Evolutionary conservation across 2,329 filamentous ascomycete genomes (phyloP).

Genomic region (Trichoderma polysporum): DNA sequence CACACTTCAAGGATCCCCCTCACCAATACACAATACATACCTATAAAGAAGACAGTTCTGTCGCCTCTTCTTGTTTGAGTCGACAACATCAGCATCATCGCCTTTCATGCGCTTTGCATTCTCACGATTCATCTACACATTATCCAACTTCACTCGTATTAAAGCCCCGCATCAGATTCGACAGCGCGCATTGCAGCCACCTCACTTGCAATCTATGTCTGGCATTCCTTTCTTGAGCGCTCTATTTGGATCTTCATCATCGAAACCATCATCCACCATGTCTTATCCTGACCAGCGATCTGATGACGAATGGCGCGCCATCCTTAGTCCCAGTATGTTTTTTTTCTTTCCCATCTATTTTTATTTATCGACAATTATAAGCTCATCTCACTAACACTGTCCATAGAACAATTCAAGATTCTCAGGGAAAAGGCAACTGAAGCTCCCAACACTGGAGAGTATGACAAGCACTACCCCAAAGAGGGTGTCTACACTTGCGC

Average conservation of each 20-base stretch:
- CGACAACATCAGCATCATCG: slow-evolving; percentile 4
- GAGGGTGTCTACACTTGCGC: slow-evolving; percentile 83
- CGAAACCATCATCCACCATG: slow-evolving; percentile 51
- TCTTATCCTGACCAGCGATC: slow-evolving; percentile 78
- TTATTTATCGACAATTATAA: neutral
- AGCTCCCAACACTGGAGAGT: slow-evolving; percentile 73
- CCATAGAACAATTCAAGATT: slow-evolving; percentile 87
- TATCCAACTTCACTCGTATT: slow-evolving; percentile 46
- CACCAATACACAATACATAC: neutral
- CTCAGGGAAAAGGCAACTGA: slow-evolving; percentile 93
- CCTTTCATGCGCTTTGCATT: slow-evolving; percentile 52
- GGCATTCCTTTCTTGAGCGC: slow-evolving; percentile 75
- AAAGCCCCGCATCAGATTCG: slow-evolving; percentile 30
- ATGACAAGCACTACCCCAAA: slow-evolving; percentile 78
- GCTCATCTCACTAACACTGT: slow-evolving; percentile 15
- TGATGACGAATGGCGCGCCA: slow-evolving; percentile 84
- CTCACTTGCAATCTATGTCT: slow-evolving; percentile 61
- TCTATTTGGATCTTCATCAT: slow-evolving; percentile 64
- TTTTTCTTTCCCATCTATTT: neutral
- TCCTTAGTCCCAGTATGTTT: slow-evolving; percentile 60
- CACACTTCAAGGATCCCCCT: neutral
- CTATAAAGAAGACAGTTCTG: neutral
- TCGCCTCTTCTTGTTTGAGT: neutral
- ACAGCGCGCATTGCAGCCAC: slow-evolving; percentile 27
- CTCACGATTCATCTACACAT: slow-evolving; percentile 47